Base-by-base conservation (phyloP, 2,329 filamentous ascomycete genomes). In the Leptographium galeiforme region DNA sequence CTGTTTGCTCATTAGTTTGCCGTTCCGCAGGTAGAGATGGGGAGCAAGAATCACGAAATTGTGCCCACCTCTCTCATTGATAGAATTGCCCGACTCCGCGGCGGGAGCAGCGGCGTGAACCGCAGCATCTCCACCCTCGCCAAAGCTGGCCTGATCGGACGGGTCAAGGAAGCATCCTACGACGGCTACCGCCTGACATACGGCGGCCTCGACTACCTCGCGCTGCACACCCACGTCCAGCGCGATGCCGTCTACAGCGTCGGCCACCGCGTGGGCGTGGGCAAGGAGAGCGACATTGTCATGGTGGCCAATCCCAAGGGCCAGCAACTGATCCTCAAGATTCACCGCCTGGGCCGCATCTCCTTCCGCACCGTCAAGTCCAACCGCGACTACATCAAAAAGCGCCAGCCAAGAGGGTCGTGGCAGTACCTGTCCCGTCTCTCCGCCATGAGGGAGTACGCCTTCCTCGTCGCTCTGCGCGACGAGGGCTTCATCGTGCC, bases 371-470 rank as follows among this genome's bases (percentile, higher is more conserved):
- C 89, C 41, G 91, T 98, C 64, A 95, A 95, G 70, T 84, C 87
- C 33, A 97, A 97, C 71, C 81, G 93, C 60, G 93, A 98, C 70
- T 98, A 98, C 69, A 81, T 97, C 53, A 89, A 93, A 61, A 79
- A 84, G 55, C 77, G 69, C 18, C 66, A 85, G 56, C 77, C 68
- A 18, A 63, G 76, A 55, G 84, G 84, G 16, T 93, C 87, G 44
- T 98, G 93, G 93, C 96, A 97, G 90, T 96, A 98, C 68, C 88
- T 98, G 69, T 95, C 88, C 13, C 79, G 89, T 43, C 76, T 98
- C 39, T 90, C 94, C 8, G 93, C 93, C 13, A 82, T 93, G 74
- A 95, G 94, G 66, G 93, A 98, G 67, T 95, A 80, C 67, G 85
- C 90, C 4, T 97, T 97, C 68, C 95, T 98, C 89, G 83, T 85